Evolutionary conservation across 2,329 filamentous ascomycete species (phyloP).

Genomic region (Fusarium coffeatum): DNA sequence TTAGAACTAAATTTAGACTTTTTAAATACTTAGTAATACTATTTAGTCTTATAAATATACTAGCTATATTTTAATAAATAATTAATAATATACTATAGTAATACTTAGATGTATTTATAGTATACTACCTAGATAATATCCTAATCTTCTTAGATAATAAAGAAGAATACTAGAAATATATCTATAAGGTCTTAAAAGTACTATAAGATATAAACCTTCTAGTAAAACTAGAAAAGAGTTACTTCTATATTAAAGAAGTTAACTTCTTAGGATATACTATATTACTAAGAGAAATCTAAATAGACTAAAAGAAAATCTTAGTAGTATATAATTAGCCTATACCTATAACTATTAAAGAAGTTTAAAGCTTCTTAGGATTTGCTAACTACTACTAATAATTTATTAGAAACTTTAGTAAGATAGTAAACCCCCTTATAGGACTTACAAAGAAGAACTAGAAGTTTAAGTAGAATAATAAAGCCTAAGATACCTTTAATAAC

Average conservation of each 20-base stretch:
- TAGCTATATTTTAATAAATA: conserved; percentile 35
- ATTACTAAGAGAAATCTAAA: too few species aligned
- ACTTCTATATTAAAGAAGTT: too few species aligned
- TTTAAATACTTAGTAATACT: background rate
- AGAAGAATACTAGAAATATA: conserved; percentile 31
- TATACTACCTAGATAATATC: conserved; percentile 39
- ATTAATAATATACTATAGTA: conserved; percentile 33
- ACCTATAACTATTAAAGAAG: too few species aligned
- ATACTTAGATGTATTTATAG: conserved; percentile 33
- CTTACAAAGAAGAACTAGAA: accelerated
- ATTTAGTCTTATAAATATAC: background rate
- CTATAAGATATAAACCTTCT: conserved; percentile 26
- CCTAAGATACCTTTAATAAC: background rate
- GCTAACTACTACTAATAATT: too few species aligned
- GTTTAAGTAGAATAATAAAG: too few species aligned
- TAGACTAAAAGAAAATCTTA: too few species aligned
- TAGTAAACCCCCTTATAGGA: too few species aligned
- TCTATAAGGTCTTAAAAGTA: conserved; percentile 11
- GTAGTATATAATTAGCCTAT: too few species aligned
- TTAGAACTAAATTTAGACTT: conserved; percentile 47
- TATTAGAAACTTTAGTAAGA: too few species aligned
- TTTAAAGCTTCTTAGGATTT: too few species aligned
- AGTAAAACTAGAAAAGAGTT: too few species aligned
- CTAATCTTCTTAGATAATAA: conserved; percentile 37
- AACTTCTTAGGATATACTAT: too few species aligned